Evolutionary conservation across 2,329 filamentous ascomycete species (phyloP).

Genomic region (Exophiala oligosperma): DNA sequence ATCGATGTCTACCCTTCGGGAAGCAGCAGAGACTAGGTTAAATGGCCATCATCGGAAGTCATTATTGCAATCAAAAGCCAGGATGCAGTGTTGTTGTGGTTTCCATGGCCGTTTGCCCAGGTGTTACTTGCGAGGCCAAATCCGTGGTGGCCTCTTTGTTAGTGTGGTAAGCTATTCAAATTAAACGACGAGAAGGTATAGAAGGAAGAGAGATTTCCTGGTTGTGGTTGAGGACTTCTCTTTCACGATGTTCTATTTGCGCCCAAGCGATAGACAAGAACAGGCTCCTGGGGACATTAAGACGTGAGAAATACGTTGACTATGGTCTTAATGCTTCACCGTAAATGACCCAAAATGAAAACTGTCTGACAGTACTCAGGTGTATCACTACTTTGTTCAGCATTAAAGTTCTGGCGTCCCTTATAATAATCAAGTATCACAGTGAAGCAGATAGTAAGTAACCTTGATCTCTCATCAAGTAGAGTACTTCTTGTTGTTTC

Average conservation of each 20-base stretch:
- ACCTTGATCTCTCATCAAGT: no score
- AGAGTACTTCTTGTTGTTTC: no score
- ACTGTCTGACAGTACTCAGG: background rate
- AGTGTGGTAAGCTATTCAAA: no score
- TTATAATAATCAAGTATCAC: no score
- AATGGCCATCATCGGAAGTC: background rate
- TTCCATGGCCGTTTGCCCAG: background rate
- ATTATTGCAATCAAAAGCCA: background rate
- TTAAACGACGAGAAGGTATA: no score
- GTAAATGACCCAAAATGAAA: background rate
- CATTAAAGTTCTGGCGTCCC: no score
- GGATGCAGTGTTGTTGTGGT: background rate
- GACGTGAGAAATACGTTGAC: background rate
- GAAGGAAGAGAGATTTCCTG: no score
- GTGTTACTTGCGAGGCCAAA: background rate
- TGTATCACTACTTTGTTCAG: no score
- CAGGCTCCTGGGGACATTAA: slow-evolving; percentile 2
- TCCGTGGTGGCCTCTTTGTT: no score
- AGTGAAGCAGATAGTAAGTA: no score
- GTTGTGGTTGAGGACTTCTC: no score
- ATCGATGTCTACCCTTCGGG: background rate
- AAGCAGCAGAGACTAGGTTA: background rate
- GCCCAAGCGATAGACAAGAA: background rate
- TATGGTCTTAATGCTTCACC: background rate
- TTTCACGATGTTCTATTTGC: no score